Percentiles rank a stretch among this genome's conserved stretches.
phyloP scores from a whole-genome alignment of 1,284 basidiomycete species.

The Trametes sp. region DNA sequence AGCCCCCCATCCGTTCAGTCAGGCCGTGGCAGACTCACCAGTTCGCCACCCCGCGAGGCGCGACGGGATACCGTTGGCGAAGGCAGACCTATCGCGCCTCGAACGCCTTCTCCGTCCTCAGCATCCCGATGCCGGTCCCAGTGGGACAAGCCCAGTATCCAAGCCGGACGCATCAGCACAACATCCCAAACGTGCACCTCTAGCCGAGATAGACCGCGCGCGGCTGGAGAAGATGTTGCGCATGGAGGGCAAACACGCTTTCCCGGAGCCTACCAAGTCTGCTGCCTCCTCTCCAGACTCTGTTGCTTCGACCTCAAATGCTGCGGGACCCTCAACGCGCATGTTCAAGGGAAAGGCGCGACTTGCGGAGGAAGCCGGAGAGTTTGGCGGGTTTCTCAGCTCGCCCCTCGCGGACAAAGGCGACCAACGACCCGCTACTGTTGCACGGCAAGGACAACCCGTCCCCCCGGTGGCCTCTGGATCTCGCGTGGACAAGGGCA shows the following conservation, averaged over 20 bases:
- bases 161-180: conserved; percentile 3
- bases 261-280: conserved; percentile 12
- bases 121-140: background rate
- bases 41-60: background rate
- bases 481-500: conserved; percentile 15
- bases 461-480: background rate
- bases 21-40: background rate
- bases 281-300: background rate
- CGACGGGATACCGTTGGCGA: conserved; percentile 1
- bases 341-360: too few species aligned
- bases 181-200: background rate
- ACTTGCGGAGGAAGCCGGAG: too few species aligned
- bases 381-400: background rate
- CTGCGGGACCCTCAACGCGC: background rate
- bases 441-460: background rate
- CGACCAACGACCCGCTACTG: background rate
- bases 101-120: conserved; percentile 18
- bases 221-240: conserved; percentile 7
- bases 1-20: conserved; percentile 18
- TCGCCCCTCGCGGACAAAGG: conserved; percentile 13
- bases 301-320: background rate
- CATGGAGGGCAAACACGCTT: conserved; percentile 2
- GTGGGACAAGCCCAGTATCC: background rate
- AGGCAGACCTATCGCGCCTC: conserved; percentile 16
- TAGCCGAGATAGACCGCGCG: conserved; percentile 2